Conservation (phyloP, 2,329 filamentous ascomycete species). For the Cladosporium sp. region DNA sequence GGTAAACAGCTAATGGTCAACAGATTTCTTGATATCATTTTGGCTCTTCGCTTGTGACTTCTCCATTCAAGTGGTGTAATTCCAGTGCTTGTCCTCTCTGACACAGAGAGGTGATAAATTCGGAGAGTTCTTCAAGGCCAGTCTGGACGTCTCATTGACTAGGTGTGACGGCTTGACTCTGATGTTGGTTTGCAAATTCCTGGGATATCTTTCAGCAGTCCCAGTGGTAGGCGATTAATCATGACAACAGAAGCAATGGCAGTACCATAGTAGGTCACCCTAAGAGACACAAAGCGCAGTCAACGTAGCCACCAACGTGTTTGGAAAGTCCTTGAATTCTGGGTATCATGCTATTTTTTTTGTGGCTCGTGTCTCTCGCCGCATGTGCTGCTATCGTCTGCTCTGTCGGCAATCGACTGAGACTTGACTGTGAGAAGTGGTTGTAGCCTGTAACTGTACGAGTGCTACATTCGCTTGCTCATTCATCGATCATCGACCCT, state of each 20-base stretch:
- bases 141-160: not conserved
- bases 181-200: not conserved
- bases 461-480: not conserved
- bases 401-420: not conserved
- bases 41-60: too few relatives aligned
- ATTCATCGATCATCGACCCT: not conserved
- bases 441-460: not conserved
- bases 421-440: not conserved
- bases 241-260: not conserved
- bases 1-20: too few relatives aligned
- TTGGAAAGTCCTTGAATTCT: not conserved
- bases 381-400: not conserved
- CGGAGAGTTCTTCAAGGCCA: not conserved
- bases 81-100: too few relatives aligned
- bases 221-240: not conserved
- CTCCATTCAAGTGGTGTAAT: too few relatives aligned
- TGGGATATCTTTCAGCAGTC: not conserved
- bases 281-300: not conserved
- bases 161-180: not conserved
- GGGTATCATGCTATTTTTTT: slow-evolving; percentile 2
- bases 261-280: too few relatives aligned
- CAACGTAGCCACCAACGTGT: not conserved
- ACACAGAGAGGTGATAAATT: too few relatives aligned
- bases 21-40: too few relatives aligned
- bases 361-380: not conserved